phyloP scores from a whole-genome alignment of 192 early-diverging fungal species.

The Backusella westeae region DNA sequence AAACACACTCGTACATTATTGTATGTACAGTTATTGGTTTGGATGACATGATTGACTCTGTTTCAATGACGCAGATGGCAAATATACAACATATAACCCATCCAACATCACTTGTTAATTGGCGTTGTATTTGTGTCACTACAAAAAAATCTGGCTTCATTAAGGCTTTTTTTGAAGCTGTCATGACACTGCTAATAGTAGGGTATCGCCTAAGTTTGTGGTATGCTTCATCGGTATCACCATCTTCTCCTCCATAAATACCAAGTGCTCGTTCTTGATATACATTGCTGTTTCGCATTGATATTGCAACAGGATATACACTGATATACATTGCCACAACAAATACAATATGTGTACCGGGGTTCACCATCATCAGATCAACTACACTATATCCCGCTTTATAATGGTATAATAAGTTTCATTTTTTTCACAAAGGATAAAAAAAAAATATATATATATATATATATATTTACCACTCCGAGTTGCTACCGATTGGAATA shows the following conservation, averaged over 20 bases:
- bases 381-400: conserved; percentile 33
- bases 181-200: conserved; percentile 27
- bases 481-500: conserved; percentile 37
- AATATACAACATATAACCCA: conserved; percentile 35
- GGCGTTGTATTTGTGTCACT: conserved; percentile 36
- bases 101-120: conserved; percentile 34
- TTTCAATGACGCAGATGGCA: conserved; percentile 27
- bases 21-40: conserved; percentile 28
- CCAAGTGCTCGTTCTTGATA: conserved; percentile 39
- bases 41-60: conserved; percentile 18
- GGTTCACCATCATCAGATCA: conserved; percentile 19
- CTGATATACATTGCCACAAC: conserved; percentile 40
- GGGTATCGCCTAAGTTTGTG: conserved; percentile 13
- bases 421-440: background rate
- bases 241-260: conserved; percentile 25
- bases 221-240: conserved; percentile 11
- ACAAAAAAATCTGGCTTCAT: conserved; percentile 38
- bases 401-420: background rate
- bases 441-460: no score
- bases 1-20: conserved; percentile 37
- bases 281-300: conserved; percentile 37
- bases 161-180: conserved; percentile 17
- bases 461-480: conserved; percentile 19
- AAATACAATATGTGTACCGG: conserved; percentile 29
- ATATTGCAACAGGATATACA: conserved; percentile 38